Base-by-base conservation (phyloP, 2,329 filamentous ascomycete species). In the Diaporthe sp. region DNA sequence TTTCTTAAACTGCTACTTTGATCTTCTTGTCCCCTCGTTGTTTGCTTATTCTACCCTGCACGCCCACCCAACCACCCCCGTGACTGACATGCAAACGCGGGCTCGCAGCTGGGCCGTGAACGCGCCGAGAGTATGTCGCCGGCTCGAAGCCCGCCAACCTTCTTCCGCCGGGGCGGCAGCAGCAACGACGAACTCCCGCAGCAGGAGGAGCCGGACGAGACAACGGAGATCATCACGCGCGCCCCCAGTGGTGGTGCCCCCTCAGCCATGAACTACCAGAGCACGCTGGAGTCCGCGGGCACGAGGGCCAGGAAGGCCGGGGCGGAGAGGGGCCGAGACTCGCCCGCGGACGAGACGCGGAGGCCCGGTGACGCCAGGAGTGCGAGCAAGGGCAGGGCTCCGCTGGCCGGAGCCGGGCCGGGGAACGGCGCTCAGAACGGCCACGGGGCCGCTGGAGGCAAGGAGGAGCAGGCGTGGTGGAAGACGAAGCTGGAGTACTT, bases 401-500 rank as follows among this genome's bases (percentile, higher is more conserved):
- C 37, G 31, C n/a, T 49, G 44, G 22, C 12, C 39, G 71, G 62
- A 22, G 31, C 15, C n/a, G 62, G 61, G 19, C 44, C 75, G n/a
- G 72, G 78, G 15, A 19, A 31, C n/a, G 60, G 73, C 37, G 72
- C 81, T 46, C 78, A 83, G 72, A 28, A 31, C 9, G n/a, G 71
- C 44, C 44, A 74, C 31, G 67, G 57, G 57, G 71, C 58, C 37
- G 57, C 76, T 71, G 49, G 76, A 72, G 76, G 77, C 31, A 75
- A 78, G n/a, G 77, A 79, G 62, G 78, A 81, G 55, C 77, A 83
- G 75, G 82, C 83, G 77, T 78, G 82, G 57, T 92, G 92, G 89
- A 92, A 89, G 88, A 85, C 85, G 79, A 81, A 81, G 44, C 82
- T 90, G 53, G 79, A 87, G 34, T 84, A 86, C 75, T 88, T 92